Evolutionary conservation across 352 stramenopile species (phyloP), one percentile per base, ranked within the genome.

Genomic region (Phytopythium cucurbitacearum): DNA sequence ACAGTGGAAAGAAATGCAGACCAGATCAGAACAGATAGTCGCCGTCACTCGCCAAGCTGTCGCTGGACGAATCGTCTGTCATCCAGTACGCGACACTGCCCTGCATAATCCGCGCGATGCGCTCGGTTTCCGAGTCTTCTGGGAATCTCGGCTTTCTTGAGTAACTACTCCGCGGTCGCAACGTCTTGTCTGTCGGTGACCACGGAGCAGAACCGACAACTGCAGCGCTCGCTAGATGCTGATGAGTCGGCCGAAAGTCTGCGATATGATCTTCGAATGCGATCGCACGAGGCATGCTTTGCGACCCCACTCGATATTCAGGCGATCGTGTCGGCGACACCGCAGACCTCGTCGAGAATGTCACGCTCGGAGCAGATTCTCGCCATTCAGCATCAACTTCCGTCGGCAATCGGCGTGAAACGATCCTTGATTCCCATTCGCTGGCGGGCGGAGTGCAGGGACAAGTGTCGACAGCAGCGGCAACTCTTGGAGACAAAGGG

Each of bases 71-170:
- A 52, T 42, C 46, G 46, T 52, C 46, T 52, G 21, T 67, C 32
- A 81, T 63, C 71, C 73, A 89, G 45, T 85, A 83, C 0, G 69
- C 66, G 53, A 89, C 53, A 16, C 64, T 91, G 37, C 77, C 74
- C 49, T 91, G 77, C 80, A 91, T 91, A 49, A 91, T 91, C 13
- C 77, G 64, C 39, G 80, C 80, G n/a, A 91, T 91, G 32, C 80
- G 76, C 48, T 91, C 80, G 0, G 80, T 91, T 54, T 91, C 80
- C 5, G 75, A 84, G 60, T 91, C 73, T 8, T 58, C 42, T 0
- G 49, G 15, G 42, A 73, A 79, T 9, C 8, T 12, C 34, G 47
- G 1, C 42, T 52, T 9, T 52, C 35, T 9, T 3, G 6, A 15
- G 15, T 34, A 5, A 52, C 21, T 28, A 28, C 21, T 43, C 5